Percentiles rank a stretch among this genome's conserved stretches.
Evolutionary conservation across 805 yeast species (phyloP).

Genomic region (Nakazawaea anatomiae): DNA sequence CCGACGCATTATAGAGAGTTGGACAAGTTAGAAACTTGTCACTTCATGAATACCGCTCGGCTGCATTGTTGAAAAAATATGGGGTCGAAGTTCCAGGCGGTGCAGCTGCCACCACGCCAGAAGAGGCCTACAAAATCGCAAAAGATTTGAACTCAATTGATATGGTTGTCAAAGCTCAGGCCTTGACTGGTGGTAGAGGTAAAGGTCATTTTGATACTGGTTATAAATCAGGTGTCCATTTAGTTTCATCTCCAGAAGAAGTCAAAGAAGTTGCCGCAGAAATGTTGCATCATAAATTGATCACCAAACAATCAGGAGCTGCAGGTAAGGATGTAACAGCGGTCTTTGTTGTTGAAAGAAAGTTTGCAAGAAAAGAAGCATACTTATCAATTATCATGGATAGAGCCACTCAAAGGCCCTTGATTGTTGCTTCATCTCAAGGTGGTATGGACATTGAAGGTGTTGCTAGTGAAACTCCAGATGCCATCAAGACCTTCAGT

Average conservation of each 20-base stretch:
- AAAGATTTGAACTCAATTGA: slow-evolving; percentile 68
- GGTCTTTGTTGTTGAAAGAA: slow-evolving; percentile 92
- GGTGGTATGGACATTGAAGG: slow-evolving; percentile 99
- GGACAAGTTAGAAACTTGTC: slow-evolving; percentile 63
- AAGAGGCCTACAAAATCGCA: slow-evolving; percentile 83
- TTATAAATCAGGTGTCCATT: slow-evolving; percentile 92
- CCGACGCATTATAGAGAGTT: neutral
- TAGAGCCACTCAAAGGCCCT: slow-evolving; percentile 83
- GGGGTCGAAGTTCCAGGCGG: slow-evolving; percentile 92
- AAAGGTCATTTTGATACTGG: slow-evolving; percentile 97
- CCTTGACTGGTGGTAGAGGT: slow-evolving; percentile 99
- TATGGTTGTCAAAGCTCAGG: slow-evolving; percentile 96
- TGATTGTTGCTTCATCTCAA: slow-evolving; percentile 92
- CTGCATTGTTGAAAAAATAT: slow-evolving; percentile 73
- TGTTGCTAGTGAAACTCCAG: slow-evolving; percentile 88
- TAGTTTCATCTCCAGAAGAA: slow-evolving; percentile 79
- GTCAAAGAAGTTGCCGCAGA: slow-evolving; percentile 80
- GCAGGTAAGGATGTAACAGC: slow-evolving; percentile 97
- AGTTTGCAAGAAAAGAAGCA: slow-evolving; percentile 90
- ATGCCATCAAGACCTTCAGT: slow-evolving; percentile 83
- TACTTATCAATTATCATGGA: slow-evolving; percentile 93
- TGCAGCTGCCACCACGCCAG: slow-evolving; percentile 82
- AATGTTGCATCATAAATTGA: slow-evolving; percentile 88
- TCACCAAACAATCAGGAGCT: slow-evolving; percentile 97
- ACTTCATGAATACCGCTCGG: slow-evolving; percentile 94